Evolutionary conservation across 371 early-diverging fungal genomes (phyloP), one percentile per base, ranked within the genome.

Genomic region (Mucor indicus): DNA sequence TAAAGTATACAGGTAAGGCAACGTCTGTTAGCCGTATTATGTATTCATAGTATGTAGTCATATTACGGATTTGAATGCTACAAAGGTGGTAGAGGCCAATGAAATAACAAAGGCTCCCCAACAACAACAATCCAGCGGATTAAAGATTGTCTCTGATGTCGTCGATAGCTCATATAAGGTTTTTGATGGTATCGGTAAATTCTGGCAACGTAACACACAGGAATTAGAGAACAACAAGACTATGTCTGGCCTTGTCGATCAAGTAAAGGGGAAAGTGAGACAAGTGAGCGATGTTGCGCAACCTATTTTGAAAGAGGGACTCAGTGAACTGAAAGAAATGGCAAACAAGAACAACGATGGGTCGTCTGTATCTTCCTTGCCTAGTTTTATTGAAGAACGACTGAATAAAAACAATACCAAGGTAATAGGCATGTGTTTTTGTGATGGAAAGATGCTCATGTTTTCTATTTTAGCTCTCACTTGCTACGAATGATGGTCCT

Each of bases 161-260:
- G 53, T 75, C 31, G 75, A 75, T 42, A 60, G 65, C 21, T 69
- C 74, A 0, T 69, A 67, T 31, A 47, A 48, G 8, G 51, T 75
- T 21, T 67, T 76, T 62, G 76, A 72, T 44, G 72, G 76, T 1
- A 36, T 76, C 38, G 70, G 70, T 12, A 62, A 66, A 30, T 59
- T 76, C 16, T 76, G 76, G 76, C 68, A 69, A 31, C 48, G 71
- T 31, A 68, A 52, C n/a, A 43, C 49, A 13, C 46, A 53, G 15
- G 47, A 41, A 46, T n/a, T 46, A 24, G 35, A 45, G 37, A 41
- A 32, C 38, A 41, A 40, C 32, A 41, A 48, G 20, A 38, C 38
- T n/a, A 35, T 46, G 3, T 48, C 43, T 30, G 47, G 40, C 8
- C 20, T 48, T 9, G 53, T 54, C 20, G 40, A 51, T 9, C 50